A percentile compares a stretch with the other conserved stretches of the same genome.
phyloP scores from a whole-genome alignment of 1,284 basidiomycete species.

The Xanthoconium separans region DNA sequence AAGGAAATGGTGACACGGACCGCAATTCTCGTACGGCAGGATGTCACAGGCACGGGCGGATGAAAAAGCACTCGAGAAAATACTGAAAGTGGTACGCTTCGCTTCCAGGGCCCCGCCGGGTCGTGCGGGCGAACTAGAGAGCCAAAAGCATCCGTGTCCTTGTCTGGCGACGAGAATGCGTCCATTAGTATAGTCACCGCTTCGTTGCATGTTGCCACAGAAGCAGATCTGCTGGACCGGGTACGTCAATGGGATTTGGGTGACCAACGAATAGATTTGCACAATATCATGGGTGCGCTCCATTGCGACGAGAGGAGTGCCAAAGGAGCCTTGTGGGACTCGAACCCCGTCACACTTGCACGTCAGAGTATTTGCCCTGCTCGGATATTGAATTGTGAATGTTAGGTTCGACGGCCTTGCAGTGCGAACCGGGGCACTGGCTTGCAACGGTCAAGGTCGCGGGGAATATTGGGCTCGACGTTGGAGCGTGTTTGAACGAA shows the following conservation, averaged over 20 bases:
- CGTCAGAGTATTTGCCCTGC: neutral
- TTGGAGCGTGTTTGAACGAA: neutral
- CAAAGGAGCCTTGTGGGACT: neutral
- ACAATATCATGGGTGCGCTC: neutral
- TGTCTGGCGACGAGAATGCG: slow-evolving; percentile 1
- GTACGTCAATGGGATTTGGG: neutral
- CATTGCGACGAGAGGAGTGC: neutral
- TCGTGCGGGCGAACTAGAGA: neutral
- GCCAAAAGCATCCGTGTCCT: slow-evolving; percentile 6
- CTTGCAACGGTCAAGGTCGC: neutral
- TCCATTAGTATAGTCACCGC: neutral
- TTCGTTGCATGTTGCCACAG: neutral
- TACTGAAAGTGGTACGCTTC: slow-evolving; percentile 1
- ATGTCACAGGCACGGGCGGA: slow-evolving; percentile 10
- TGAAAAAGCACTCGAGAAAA: neutral
- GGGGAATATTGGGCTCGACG: neutral
- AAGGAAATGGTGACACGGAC: slow-evolving; percentile 13
- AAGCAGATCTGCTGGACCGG: slow-evolving; percentile 5
- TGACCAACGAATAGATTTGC: neutral
- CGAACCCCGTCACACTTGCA: neutral
- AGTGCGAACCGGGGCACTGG: neutral
- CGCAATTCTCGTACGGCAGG: slow-evolving; percentile 12
- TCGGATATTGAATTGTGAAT: slow-evolving; percentile 1
- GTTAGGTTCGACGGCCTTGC: neutral
- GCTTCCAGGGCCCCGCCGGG: slow-evolving; percentile 5